A percentile compares a stretch with the other conserved stretches of the same genome.
These are phyloP conservation scores for Pseudocercospora pini-densiflorae DNA, from an alignment of 2,329 filamentous ascomycete species.

Conservation along the genomic window DNA sequence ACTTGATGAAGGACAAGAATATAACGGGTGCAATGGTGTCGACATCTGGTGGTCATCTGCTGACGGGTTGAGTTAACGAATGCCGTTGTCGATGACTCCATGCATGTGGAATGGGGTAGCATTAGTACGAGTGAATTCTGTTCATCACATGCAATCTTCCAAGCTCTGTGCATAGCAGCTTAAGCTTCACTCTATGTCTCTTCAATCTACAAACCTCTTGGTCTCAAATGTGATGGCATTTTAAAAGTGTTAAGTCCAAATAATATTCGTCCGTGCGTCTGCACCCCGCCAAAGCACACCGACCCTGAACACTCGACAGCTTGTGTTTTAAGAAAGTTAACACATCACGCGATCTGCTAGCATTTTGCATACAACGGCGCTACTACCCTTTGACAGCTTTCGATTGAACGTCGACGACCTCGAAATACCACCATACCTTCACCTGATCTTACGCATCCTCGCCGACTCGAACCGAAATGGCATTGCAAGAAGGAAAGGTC, in stretches of 20 bases:
- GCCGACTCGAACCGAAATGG: conserved; percentile 29
- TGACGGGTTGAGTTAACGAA: conserved; percentile 21
- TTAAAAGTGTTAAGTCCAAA: background rate
- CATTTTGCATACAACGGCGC: background rate
- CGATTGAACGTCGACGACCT: background rate
- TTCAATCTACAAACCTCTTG: background rate
- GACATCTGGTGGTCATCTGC: conserved; percentile 39
- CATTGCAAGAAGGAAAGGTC: conserved; percentile 71
- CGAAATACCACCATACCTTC: background rate
- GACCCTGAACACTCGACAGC: background rate
- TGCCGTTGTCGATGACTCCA: background rate
- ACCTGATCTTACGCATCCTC: background rate
- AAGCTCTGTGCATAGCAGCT: background rate
- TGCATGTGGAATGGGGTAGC: background rate
- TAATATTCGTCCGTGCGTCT: background rate
- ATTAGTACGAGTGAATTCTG: background rate
- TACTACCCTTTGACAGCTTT: background rate
- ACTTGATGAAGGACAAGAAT: conserved; percentile 53
- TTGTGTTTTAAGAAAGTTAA: background rate
- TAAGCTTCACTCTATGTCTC: background rate
- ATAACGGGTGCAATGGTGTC: conserved; percentile 50
- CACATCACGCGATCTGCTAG: background rate
- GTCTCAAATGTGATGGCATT: background rate
- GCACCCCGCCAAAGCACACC: background rate
- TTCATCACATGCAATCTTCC: background rate